Conservation (phyloP, 2,329 filamentous ascomycete species). For the Ceratocystis huliohia region DNA sequence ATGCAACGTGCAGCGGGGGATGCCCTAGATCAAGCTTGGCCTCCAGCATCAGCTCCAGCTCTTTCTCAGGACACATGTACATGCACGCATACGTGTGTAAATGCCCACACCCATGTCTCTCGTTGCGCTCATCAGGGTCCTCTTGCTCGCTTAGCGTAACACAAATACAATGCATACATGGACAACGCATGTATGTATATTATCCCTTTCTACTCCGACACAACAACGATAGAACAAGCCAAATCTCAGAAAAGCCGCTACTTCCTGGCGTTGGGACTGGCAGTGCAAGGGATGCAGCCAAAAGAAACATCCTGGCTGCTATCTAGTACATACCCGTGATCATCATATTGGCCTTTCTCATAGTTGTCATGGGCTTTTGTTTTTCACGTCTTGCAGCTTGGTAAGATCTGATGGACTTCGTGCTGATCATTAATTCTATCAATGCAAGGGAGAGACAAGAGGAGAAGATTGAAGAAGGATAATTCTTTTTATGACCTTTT, state of each 20-base stretch:
- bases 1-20: background rate
- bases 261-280: background rate
- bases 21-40: too few species aligned
- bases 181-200: background rate
- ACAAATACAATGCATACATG: background rate
- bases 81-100: background rate
- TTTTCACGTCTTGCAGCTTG: background rate
- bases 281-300: too few species aligned
- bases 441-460: background rate
- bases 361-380: too few species aligned
- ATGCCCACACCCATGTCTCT: background rate
- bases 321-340: too few species aligned
- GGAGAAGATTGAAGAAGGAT: background rate
- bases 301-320: too few species aligned
- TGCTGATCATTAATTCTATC: slow-evolving; percentile 1
- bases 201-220: background rate
- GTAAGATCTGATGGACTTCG: background rate
- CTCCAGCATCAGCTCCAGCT: background rate
- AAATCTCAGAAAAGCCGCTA: background rate
- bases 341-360: too few species aligned
- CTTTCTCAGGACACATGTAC: background rate
- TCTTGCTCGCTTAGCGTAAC: background rate
- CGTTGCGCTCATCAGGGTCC: background rate
- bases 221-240: background rate
- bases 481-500: background rate